Percentiles rank a stretch among this genome's conserved stretches.
Conservation (phyloP, 306 rosid species). For the Phaseolus lunatus region DNA sequence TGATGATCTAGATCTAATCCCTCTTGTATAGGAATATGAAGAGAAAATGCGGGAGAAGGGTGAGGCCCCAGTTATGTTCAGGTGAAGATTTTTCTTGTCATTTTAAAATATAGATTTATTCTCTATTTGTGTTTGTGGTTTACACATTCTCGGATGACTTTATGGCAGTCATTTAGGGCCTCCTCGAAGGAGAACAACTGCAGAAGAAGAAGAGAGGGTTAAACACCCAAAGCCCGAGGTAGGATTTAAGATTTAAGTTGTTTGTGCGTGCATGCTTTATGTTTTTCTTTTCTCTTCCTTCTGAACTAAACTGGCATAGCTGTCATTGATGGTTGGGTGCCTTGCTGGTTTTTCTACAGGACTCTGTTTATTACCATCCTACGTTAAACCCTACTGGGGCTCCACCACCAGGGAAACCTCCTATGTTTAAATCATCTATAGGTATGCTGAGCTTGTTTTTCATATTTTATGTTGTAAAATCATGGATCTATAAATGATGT, state of each 20-base stretch:
- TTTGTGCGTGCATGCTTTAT: conserved; percentile 1
- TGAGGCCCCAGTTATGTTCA: conserved; percentile 96
- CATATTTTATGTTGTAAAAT: conserved; percentile 23
- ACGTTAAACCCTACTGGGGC: conserved; percentile 97
- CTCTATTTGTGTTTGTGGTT: conserved; percentile 46
- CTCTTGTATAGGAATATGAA: conserved; percentile 80
- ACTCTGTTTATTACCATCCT: conserved; percentile 91
- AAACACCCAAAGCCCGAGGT: conserved; percentile 95
- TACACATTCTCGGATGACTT: conserved; percentile 51
- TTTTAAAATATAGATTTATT: conserved; percentile 37
- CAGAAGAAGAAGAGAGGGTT: conserved; percentile 94
- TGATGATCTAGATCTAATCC: conserved; percentile 42
- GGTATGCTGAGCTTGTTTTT: conserved; percentile 59
- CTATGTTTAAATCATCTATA: conserved; percentile 92
- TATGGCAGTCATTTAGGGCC: conserved; percentile 92
- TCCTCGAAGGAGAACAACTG: conserved; percentile 84
- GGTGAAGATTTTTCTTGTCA: conserved; percentile 56
- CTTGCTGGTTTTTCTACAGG: conserved; percentile 51
- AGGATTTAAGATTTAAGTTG: conserved; percentile 46
- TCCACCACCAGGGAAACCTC: conserved; percentile 99
- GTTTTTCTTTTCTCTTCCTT: conserved; percentile 5
- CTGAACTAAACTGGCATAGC: conserved; percentile 31
- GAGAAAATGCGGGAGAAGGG: conserved; percentile 95
- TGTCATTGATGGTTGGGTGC: background rate
- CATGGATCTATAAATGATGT: conserved; percentile 30